Conservation (phyloP, 2,329 filamentous ascomycete species). For the Colletotrichum echinochloae region DNA sequence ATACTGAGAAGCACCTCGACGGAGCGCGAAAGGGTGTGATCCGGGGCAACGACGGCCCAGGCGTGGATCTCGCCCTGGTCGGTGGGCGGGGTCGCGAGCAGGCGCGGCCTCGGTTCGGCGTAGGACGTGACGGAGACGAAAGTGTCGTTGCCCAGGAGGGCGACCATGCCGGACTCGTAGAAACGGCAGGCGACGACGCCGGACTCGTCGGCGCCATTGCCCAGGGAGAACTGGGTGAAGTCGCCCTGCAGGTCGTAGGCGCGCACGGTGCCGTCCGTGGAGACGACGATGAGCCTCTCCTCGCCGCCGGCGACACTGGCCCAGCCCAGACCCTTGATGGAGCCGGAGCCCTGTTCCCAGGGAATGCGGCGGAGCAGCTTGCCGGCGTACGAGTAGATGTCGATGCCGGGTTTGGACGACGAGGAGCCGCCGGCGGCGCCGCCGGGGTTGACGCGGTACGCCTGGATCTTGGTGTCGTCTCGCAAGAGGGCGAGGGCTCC, state of each 20-base stretch:
- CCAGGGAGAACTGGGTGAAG: constrained; percentile 93
- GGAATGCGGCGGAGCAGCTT: constrained; percentile 87
- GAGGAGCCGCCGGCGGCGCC: constrained; percentile 54
- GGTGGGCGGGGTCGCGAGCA: constrained; percentile 80
- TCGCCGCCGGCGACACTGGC: constrained; percentile 74
- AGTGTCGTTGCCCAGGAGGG: constrained; percentile 87
- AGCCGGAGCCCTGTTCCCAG: constrained; percentile 86
- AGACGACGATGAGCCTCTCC: constrained; percentile 89
- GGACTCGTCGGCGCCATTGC: constrained; percentile 88
- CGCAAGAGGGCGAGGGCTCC: constrained; percentile 90
- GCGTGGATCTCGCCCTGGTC: constrained; percentile 85
- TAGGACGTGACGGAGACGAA: constrained; percentile 90
- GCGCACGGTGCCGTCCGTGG: constrained; percentile 88
- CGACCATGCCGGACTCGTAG: constrained; percentile 93
- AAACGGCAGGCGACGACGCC: constrained; percentile 91
- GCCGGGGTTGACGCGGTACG: constrained; percentile 76
- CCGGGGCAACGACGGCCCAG: constrained; percentile 90
- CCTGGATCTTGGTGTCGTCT: constrained; percentile 85
- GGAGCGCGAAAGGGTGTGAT: constrained; percentile 88
- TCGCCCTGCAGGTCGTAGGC: constrained; percentile 95
- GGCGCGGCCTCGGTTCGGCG: constrained; percentile 87
- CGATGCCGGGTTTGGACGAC: constrained; percentile 79
- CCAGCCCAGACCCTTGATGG: constrained; percentile 92
- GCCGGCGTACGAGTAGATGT: constrained; percentile 93
- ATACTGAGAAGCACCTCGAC: constrained; percentile 94